Percentiles rank a stretch among this genome's conserved stretches.
Conservation (phyloP, 257 asterid species). For the Forsythia suspensa region DNA sequence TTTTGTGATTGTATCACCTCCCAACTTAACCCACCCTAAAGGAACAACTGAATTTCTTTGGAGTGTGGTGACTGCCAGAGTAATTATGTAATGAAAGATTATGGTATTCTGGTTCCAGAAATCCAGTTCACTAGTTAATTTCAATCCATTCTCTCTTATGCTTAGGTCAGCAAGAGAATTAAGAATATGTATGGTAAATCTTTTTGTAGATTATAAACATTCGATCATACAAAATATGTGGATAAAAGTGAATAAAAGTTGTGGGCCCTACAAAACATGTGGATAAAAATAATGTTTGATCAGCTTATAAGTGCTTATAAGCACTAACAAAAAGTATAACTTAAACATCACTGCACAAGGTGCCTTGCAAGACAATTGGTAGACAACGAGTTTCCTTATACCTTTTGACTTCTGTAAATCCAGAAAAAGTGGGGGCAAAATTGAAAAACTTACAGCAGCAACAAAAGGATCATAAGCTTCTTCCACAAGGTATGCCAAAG, state of each 20-base stretch:
- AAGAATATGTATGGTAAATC: too few species aligned
- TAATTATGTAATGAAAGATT: background rate
- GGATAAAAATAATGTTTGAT: too few species aligned
- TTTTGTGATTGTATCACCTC: constrained; percentile 5
- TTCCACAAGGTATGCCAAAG: constrained; percentile 75
- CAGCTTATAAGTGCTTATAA: too few species aligned
- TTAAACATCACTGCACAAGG: background rate
- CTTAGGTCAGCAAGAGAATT: background rate
- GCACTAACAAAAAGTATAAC: background rate
- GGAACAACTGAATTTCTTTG: background rate
- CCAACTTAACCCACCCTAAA: background rate
- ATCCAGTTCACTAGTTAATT: background rate
- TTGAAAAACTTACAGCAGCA: constrained; percentile 59
- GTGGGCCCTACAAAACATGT: too few species aligned
- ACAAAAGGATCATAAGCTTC: constrained; percentile 86
- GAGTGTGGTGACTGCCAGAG: background rate
- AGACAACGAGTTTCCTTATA: background rate
- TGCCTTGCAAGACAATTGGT: background rate
- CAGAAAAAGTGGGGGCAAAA: constrained; percentile 11
- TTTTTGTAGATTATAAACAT: too few species aligned
- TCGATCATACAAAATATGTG: too few species aligned
- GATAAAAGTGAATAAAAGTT: too few species aligned
- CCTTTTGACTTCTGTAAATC: constrained; percentile 5
- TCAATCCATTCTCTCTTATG: constrained; percentile 4
- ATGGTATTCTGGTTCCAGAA: constrained; percentile 3